These are phyloP conservation scores for Ettlia oleoabundans DNA, from an alignment of 139 green algal genomes.

Conservation along the genomic window DNA sequence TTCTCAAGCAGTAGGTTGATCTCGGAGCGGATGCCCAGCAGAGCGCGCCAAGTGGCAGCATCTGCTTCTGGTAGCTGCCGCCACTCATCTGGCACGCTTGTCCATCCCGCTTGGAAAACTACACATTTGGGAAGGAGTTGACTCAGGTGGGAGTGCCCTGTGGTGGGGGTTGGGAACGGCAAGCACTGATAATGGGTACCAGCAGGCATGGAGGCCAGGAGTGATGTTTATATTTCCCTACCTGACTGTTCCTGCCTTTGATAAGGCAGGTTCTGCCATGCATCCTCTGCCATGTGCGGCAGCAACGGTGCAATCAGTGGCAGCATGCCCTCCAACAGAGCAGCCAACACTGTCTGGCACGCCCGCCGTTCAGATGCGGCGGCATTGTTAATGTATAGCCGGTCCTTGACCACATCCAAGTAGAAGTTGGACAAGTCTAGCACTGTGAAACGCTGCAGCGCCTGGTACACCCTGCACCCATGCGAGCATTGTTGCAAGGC, in stretches of 20 bases:
- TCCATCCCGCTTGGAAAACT: slow-evolving; percentile 86
- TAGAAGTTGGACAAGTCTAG: slow-evolving; percentile 96
- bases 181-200: neutral
- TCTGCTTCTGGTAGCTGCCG: slow-evolving; percentile 44
- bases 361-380: slow-evolving; percentile 65
- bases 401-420: slow-evolving; percentile 95
- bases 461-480: slow-evolving; percentile 69
- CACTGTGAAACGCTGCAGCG: slow-evolving; percentile 84
- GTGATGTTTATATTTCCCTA: neutral
- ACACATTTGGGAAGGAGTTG: too few species aligned
- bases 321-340: slow-evolving; percentile 71
- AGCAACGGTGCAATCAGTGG: slow-evolving; percentile 80
- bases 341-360: slow-evolving; percentile 88
- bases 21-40: slow-evolving; percentile 68
- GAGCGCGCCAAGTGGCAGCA: slow-evolving; percentile 46
- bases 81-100: slow-evolving; percentile 59
- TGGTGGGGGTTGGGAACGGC: neutral
- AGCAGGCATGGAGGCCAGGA: neutral
- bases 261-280: slow-evolving; percentile 83
- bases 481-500: neutral
- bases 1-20: slow-evolving; percentile 85
- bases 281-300: slow-evolving; percentile 98
- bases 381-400: slow-evolving; percentile 82
- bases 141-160: too few species aligned
- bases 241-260: slow-evolving; percentile 2